Conservation (phyloP, 2,329 filamentous ascomycete species). For the Lecanicillium sp. region DNA sequence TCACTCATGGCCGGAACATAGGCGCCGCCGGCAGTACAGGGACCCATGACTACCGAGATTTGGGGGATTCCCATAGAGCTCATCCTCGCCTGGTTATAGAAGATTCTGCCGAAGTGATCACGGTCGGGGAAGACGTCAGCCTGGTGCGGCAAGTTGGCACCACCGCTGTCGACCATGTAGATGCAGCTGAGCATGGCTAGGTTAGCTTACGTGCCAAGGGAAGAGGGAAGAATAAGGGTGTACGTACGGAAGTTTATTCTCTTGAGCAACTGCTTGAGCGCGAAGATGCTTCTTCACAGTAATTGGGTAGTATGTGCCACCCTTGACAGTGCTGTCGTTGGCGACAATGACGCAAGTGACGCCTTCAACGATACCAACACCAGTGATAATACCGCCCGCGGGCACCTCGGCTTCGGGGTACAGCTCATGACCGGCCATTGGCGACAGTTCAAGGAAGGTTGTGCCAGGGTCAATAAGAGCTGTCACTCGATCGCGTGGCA, state of each 20-base stretch:
- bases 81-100: constrained; percentile 97
- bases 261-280: constrained; percentile 81
- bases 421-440: constrained; percentile 79
- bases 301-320: constrained; percentile 93
- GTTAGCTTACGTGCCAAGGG: not conserved
- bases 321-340: constrained; percentile 96
- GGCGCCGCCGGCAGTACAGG: constrained; percentile 90
- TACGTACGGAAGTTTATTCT: constrained; percentile 66
- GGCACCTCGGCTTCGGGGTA: constrained; percentile 85
- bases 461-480: constrained; percentile 84
- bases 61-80: constrained; percentile 83
- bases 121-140: constrained; percentile 92
- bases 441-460: constrained; percentile 85
- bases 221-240: not conserved
- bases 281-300: constrained; percentile 96
- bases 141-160: constrained; percentile 90
- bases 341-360: constrained; percentile 90
- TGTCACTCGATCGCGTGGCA: constrained; percentile 81
- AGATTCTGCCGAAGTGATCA: constrained; percentile 94
- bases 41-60: constrained; percentile 92
- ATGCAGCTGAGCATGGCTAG: constrained; percentile 55
- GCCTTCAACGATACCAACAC: constrained; percentile 82
- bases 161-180: constrained; percentile 93
- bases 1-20: constrained; percentile 98
- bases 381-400: constrained; percentile 85